Percentiles rank a stretch among this genome's conserved stretches.
Conservation (phyloP, 495 filamentous ascomycete genomes). For the Oleoguttula mirabilis region DNA sequence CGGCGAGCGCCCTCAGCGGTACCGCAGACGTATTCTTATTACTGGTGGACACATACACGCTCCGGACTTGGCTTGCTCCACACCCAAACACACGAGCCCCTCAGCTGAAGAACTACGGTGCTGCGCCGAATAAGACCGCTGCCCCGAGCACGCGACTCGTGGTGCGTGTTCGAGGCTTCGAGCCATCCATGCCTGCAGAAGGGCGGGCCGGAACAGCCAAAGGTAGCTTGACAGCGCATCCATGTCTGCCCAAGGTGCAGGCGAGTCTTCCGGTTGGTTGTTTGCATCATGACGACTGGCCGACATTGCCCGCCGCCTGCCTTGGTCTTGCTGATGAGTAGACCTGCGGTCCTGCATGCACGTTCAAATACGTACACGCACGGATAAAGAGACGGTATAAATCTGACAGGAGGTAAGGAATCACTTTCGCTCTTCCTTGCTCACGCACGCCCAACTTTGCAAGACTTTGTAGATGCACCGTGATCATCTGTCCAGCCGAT, state of each 20-base stretch:
- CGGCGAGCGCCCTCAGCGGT: no score
- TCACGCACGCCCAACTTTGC: neutral
- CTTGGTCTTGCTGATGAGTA: neutral
- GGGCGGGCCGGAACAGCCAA: slow-evolving; percentile 5
- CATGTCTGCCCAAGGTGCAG: slow-evolving; percentile 11
- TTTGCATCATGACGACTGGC: neutral
- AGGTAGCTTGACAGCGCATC: slow-evolving; percentile 6
- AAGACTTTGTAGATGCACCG: neutral
- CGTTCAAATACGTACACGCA: neutral
- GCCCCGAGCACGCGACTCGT: neutral
- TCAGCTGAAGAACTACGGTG: neutral
- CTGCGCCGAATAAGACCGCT: neutral
- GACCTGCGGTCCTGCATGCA: neutral
- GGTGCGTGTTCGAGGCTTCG: neutral
- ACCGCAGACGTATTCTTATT: no score
- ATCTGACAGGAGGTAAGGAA: neutral
- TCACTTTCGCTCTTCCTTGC: neutral
- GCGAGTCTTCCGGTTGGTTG: slow-evolving; percentile 6
- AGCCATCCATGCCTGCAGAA: neutral
- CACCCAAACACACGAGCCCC: no score
- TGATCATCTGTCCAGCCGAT: neutral
- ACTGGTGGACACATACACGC: neutral
- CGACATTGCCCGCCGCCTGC: neutral
- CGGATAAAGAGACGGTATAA: neutral
- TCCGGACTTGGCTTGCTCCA: neutral